Evolutionary conservation across 768 basidiomycete genomes (phyloP), one percentile per base, ranked within the genome.

Genomic region (Agaricus blazei): DNA sequence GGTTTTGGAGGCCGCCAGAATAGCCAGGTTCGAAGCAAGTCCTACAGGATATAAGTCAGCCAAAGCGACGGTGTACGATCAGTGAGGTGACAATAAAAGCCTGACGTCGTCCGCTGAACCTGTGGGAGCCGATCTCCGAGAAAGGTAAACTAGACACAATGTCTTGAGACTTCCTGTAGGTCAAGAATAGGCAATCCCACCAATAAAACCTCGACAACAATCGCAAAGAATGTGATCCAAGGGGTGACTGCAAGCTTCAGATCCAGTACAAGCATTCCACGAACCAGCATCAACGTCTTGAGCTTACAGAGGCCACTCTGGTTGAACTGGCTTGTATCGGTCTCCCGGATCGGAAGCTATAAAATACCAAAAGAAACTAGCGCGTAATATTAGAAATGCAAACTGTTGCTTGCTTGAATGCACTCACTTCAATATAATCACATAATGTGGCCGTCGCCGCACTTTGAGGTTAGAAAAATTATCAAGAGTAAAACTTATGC

Each of bases 51-150:
- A 19, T 19, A 19, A 19, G 19, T 19, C 19, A 19, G 19, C 19
- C 19, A 19, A 19, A 19, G 19, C 19, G 6, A 58, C 56, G 56
- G 56, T 7, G 36, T 42, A 27, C 15, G 11, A 23, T 51, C 34
- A 15, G 29, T 29, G 31, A 58, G 44, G 40, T 58, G 56, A 42
- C 56, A 58, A 31, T 58, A 58, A 23, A 58, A 58, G 8, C 46
- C 36, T 1, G 34, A 52, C 26, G 29, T 36, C 4, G 44, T 19
- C 3, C 51, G 44, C n/a, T 52, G 4, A n/a, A 58, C 36, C 8
- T 2, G 11, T 3, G 26, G 14, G 9, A 58, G 29, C 11, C 44
- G 51, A 12, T 27, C 29, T 3, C 56, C 40, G 28, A 45, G 34
- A 15, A 28, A 52, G 19, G 48, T 28, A 11, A 52, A 40, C 56